phyloP scores from a whole-genome alignment of 768 basidiomycete species.

The Ramaria sp. region DNA sequence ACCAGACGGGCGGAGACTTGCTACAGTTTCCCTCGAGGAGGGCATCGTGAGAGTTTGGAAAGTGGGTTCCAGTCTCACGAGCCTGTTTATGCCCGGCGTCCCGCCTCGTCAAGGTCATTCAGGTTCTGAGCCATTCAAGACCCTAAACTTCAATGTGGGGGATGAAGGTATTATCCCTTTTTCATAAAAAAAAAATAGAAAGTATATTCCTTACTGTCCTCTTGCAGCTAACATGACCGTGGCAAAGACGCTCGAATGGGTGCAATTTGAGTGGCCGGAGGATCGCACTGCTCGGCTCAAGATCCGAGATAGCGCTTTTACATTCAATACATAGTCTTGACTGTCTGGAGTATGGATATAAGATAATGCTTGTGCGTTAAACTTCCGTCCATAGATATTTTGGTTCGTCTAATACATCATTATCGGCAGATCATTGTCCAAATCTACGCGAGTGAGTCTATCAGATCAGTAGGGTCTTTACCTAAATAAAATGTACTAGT shows the following conservation, averaged over 20 bases:
- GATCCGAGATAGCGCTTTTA: slow-evolving; percentile 73
- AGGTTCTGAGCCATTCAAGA: slow-evolving; percentile 82
- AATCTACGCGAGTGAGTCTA: too few relatives aligned
- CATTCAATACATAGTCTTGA: slow-evolving; percentile 63
- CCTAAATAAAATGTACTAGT: too few relatives aligned
- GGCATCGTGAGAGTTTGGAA: slow-evolving; percentile 88
- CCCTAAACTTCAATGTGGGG: slow-evolving; percentile 74
- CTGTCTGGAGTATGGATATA: too few relatives aligned
- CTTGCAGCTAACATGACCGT: slow-evolving; percentile 40
- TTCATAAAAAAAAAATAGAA: neutral
- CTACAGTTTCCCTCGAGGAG: slow-evolving; percentile 82
- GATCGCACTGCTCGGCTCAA: slow-evolving; percentile 75
- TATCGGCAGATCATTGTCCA: too few relatives aligned
- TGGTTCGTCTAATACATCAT: too few relatives aligned
- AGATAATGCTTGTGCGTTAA: too few relatives aligned
- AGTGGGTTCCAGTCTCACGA: slow-evolving; percentile 80
- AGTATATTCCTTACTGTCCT: neutral
- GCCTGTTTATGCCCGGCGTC: slow-evolving; percentile 83
- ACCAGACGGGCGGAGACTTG: slow-evolving; percentile 82
- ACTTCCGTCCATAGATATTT: too few relatives aligned
- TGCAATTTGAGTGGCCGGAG: slow-evolving; percentile 76
- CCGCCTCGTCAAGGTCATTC: slow-evolving; percentile 82
- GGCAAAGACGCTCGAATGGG: slow-evolving; percentile 56
- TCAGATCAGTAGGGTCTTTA: too few relatives aligned
- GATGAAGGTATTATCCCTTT: slow-evolving; percentile 48